Conservation (phyloP, 257 asterid species). For the Buddleja alternifolia region DNA sequence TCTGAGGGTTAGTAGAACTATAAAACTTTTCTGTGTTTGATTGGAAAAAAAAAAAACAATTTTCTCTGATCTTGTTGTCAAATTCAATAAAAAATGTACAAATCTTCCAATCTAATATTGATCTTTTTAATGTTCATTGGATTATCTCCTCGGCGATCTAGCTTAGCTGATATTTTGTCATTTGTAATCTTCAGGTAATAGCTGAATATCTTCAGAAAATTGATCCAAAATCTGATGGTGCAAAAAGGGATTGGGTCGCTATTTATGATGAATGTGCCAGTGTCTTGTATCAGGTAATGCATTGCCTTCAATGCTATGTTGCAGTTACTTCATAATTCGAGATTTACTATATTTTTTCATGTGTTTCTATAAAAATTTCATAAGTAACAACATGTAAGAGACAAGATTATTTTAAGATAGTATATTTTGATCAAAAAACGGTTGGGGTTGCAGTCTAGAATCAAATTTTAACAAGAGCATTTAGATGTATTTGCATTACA, state of each 20-base stretch:
- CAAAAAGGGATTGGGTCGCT: slow-evolving; percentile 99
- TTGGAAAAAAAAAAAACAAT: not conserved
- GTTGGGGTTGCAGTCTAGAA: not conserved
- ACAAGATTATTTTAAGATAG: not conserved
- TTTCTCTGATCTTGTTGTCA: not conserved
- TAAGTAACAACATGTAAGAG: not conserved
- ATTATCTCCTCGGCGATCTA: slow-evolving; percentile 6
- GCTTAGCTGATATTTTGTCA: slow-evolving; percentile 17
- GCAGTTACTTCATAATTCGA: not conserved
- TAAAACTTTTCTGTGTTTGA: slow-evolving; percentile 8
- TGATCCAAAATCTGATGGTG: slow-evolving; percentile 99
- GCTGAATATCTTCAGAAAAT: slow-evolving; percentile 98
- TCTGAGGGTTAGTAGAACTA: slow-evolving; percentile 65
- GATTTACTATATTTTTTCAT: not conserved
- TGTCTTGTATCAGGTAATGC: slow-evolving; percentile 81
- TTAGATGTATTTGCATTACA: not conserved
- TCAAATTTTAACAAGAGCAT: not conserved
- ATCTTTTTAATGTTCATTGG: not conserved
- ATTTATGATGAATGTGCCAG: slow-evolving; percentile 95
- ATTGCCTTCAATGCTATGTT: slow-evolving; percentile 18
- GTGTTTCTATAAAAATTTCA: not conserved
- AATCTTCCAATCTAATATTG: not conserved
- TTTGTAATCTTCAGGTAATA: slow-evolving; percentile 62
- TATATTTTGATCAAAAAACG: not conserved
- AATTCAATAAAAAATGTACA: not conserved